phyloP scores from a whole-genome alignment of 192 early-diverging fungal genomes.

The Linnemannia schmuckeri region DNA sequence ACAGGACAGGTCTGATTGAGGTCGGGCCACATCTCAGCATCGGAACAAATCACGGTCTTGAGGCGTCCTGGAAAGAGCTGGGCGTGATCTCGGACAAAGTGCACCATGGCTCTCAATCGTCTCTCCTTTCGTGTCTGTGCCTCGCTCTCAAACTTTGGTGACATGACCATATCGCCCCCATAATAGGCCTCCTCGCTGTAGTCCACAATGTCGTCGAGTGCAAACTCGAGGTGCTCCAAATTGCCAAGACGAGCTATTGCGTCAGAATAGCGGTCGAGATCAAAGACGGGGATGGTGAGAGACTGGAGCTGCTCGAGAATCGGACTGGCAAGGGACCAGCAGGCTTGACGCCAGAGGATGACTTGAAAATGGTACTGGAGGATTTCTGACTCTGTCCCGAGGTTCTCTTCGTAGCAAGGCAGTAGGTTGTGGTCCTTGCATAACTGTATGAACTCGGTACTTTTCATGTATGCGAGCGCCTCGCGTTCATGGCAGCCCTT shows the following conservation, averaged over 20 bases:
- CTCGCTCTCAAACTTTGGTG: not conserved
- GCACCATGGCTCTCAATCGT: not conserved
- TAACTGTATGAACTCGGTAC: not conserved
- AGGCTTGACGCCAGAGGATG: not conserved
- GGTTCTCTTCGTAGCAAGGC: not conserved
- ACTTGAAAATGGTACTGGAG: not conserved
- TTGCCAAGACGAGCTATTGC: not conserved
- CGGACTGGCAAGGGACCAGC: not conserved
- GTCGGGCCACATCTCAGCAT: not conserved
- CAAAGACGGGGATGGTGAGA: not conserved
- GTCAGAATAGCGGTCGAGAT: not conserved
- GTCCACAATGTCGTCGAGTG: not conserved
- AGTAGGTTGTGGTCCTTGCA: not conserved
- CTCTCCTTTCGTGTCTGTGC: too few relatives aligned
- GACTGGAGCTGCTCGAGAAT: not conserved
- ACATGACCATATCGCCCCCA: not conserved
- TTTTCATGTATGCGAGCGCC: not conserved
- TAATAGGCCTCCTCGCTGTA: not conserved
- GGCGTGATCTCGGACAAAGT: not conserved
- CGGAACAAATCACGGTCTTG: not conserved
- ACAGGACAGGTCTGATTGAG: not conserved
- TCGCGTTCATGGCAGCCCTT: not conserved
- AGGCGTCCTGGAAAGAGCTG: not conserved
- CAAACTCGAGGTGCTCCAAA: not conserved
- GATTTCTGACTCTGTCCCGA: not conserved